These are phyloP conservation scores for Boletus speciosus DNA, from an alignment of 768 basidiomycete species.

Conservation along the genomic window DNA sequence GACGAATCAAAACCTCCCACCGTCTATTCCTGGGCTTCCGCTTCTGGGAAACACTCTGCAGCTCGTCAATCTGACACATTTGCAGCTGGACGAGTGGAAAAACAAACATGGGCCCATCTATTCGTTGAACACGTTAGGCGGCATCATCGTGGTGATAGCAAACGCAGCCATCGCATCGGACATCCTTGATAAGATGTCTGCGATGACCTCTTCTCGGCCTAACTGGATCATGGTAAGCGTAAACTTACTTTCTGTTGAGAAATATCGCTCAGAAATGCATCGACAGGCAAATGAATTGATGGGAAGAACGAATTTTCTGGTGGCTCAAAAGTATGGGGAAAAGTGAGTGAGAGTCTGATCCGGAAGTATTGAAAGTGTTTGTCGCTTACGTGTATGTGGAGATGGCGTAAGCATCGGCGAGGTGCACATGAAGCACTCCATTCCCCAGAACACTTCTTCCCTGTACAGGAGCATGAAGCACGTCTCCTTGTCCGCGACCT, in stretches of 20 bases:
- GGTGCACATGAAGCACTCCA: constrained; percentile 5
- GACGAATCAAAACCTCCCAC: neutral
- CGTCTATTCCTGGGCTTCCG: constrained; percentile 4
- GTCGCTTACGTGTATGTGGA: neutral
- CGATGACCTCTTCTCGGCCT: constrained; percentile 5
- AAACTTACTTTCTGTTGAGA: neutral
- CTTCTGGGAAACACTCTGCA: constrained; percentile 4
- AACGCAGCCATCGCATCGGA: constrained; percentile 7
- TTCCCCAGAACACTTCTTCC: neutral
- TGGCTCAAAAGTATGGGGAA: constrained; percentile 6
- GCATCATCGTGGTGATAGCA: constrained; percentile 9
- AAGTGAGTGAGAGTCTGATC: neutral
- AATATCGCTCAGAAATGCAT: neutral
- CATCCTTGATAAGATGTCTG: constrained; percentile 8
- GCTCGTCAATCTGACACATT: constrained; percentile 1
- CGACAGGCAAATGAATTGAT: constrained; percentile 3
- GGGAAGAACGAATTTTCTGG: neutral
- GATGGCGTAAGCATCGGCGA: constrained; percentile 8
- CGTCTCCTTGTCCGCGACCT: constrained; percentile 4
- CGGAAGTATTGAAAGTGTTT: neutral
- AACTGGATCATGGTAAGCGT: constrained; percentile 8
- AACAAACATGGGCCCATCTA: constrained; percentile 7
- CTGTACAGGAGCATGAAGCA: constrained; percentile 8
- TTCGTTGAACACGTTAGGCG: neutral
- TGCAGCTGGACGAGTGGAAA: constrained; percentile 10